A percentile compares a stretch with the other conserved stretches of the same genome.
Evolutionary conservation across 768 basidiomycete species (phyloP).

Genomic region (Russula lepida): DNA sequence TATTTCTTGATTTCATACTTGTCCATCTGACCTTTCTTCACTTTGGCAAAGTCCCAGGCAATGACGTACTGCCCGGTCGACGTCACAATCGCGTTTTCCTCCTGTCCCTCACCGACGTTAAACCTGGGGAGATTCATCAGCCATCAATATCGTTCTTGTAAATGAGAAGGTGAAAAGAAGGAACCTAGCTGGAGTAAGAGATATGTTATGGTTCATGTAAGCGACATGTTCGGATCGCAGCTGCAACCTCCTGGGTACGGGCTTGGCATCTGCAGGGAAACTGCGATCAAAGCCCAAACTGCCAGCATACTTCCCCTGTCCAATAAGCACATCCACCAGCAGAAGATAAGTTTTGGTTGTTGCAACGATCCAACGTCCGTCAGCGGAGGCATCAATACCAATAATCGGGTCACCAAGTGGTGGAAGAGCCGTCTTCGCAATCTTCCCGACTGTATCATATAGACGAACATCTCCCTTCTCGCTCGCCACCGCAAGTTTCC

Average conservation of each 20-base stretch:
- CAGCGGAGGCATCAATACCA: conserved; percentile 89
- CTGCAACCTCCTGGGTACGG: conserved; percentile 80
- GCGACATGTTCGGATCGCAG: conserved; percentile 87
- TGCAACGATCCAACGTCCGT: conserved; percentile 91
- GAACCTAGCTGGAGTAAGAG: conserved; percentile 90
- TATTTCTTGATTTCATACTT: conserved; percentile 97
- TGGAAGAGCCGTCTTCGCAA: conserved; percentile 95
- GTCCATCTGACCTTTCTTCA: conserved; percentile 85
- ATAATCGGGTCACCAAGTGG: conserved; percentile 92
- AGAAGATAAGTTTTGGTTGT: conserved; percentile 92
- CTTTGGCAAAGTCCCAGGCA: conserved; percentile 95
- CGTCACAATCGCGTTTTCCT: conserved; percentile 93
- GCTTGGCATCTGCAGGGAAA: conserved; percentile 93
- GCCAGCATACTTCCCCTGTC: conserved; percentile 78
- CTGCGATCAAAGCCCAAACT: conserved; percentile 85
- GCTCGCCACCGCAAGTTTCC: conserved; percentile 87
- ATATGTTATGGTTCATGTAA: conserved; percentile 83
- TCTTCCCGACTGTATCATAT: conserved; percentile 95
- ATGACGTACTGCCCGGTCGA: conserved; percentile 88
- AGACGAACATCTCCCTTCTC: conserved; percentile 95
- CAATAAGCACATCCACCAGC: conserved; percentile 91
- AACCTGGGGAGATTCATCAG: conserved; percentile 48
- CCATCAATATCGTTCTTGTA: too few species aligned
- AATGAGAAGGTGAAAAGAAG: conserved; percentile 14
- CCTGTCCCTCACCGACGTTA: conserved; percentile 80